phyloP scores from a whole-genome alignment of 129 eudicot genomes.

The Chrysanthemum seticuspe region DNA sequence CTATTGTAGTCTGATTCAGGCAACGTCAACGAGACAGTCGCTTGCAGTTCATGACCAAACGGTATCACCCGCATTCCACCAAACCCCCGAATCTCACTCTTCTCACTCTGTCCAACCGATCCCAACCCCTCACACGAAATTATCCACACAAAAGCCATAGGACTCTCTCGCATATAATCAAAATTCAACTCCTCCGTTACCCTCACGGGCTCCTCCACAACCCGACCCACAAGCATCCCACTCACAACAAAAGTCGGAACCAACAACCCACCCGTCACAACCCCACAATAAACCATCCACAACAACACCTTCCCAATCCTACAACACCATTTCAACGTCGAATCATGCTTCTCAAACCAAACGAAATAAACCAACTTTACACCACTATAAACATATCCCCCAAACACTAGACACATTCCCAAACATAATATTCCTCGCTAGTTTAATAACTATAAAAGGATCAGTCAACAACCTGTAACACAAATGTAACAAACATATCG shows the following conservation, averaged over 20 bases:
- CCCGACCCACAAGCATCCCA: constrained; percentile 51
- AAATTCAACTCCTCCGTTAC: constrained; percentile 53
- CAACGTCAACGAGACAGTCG: constrained; percentile 55
- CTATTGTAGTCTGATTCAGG: constrained; percentile 89
- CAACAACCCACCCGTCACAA: constrained; percentile 51
- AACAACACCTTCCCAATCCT: constrained; percentile 60
- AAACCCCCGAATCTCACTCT: constrained; percentile 29
- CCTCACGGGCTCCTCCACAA: constrained; percentile 66
- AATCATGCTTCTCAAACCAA: constrained; percentile 45
- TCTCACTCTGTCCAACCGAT: constrained; percentile 25
- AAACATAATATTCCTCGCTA: constrained; percentile 26
- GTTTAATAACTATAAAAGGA: constrained; percentile 42
- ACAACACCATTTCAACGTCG: constrained; percentile 36
- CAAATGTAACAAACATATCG: constrained; percentile 41
- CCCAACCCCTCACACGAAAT: constrained; percentile 31
- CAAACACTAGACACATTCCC: constrained; percentile 20
- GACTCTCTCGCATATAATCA: constrained; percentile 64
- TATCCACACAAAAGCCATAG: constrained; percentile 71
- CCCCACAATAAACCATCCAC: constrained; percentile 63
- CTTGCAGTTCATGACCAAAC: constrained; percentile 59
- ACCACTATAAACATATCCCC: constrained; percentile 23
- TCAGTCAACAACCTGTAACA: constrained; percentile 51
- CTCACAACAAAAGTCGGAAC: constrained; percentile 57
- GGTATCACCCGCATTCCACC: constrained; percentile 50
- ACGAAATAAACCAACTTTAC: constrained; percentile 31